These are phyloP conservation scores for Moricandia arvensis DNA, from an alignment of 345 rosid species.

Conservation along the genomic window DNA sequence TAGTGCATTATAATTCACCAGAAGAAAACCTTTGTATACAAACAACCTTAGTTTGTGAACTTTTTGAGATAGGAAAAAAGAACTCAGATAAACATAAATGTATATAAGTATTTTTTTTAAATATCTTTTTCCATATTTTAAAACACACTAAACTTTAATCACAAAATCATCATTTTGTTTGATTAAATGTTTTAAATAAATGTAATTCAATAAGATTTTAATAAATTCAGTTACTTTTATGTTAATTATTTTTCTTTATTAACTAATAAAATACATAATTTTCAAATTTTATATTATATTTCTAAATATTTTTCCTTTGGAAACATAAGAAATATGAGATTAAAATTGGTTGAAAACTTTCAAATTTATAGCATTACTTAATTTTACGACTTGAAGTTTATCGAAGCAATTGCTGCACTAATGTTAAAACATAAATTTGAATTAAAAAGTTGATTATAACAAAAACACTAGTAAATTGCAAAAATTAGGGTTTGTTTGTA, in stretches of 20 bases:
- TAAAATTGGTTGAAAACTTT: not conserved
- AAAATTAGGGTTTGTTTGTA: conserved; percentile 25
- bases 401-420: not conserved
- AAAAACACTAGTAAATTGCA: not conserved
- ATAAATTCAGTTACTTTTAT: not conserved
- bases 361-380: not conserved
- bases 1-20: not conserved
- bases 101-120: not conserved
- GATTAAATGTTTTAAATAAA: not conserved
- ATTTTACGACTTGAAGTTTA: not conserved
- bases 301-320: not conserved
- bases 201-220: not conserved
- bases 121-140: not conserved
- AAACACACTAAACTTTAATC: not conserved
- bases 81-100: not conserved
- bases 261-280: not conserved
- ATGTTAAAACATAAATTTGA: not conserved
- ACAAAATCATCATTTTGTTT: not conserved
- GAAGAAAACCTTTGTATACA: not conserved
- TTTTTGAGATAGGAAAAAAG: not conserved
- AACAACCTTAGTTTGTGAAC: not conserved
- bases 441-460: not conserved
- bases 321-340: not conserved
- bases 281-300: not conserved
- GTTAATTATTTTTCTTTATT: not conserved